Conservation (phyloP, 2,329 filamentous ascomycete species). For the Colletotrichum sp. region DNA sequence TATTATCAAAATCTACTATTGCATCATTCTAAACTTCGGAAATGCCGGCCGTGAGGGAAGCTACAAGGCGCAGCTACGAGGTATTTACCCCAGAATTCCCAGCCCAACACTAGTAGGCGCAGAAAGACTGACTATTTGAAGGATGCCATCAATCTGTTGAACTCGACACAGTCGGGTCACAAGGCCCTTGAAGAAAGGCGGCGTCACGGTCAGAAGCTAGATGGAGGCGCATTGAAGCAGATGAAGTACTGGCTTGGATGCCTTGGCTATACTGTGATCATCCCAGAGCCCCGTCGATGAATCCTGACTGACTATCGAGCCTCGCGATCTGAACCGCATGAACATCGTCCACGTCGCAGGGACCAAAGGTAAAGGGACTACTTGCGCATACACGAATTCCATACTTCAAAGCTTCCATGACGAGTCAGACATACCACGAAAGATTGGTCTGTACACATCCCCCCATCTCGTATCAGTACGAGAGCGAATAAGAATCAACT, state of each 20-base stretch:
- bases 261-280: neutral
- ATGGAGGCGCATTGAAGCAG: neutral
- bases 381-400: neutral
- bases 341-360: neutral
- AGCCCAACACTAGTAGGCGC: fast-evolving
- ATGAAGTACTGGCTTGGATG: neutral
- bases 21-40: neutral
- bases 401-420: neutral
- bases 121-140: neutral
- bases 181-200: neutral
- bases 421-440: neutral
- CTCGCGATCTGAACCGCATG: neutral
- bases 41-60: neutral
- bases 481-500: neutral
- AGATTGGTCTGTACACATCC: neutral
- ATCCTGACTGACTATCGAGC: neutral
- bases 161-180: neutral
- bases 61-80: neutral
- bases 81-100: neutral
- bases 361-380: neutral
- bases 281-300: no score
- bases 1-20: neutral
- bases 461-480: neutral
- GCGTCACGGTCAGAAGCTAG: neutral
- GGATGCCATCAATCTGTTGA: neutral